Evolutionary conservation across 805 yeast species (phyloP).

Genomic region (Wickerhamomyces kurtzmanii): DNA sequence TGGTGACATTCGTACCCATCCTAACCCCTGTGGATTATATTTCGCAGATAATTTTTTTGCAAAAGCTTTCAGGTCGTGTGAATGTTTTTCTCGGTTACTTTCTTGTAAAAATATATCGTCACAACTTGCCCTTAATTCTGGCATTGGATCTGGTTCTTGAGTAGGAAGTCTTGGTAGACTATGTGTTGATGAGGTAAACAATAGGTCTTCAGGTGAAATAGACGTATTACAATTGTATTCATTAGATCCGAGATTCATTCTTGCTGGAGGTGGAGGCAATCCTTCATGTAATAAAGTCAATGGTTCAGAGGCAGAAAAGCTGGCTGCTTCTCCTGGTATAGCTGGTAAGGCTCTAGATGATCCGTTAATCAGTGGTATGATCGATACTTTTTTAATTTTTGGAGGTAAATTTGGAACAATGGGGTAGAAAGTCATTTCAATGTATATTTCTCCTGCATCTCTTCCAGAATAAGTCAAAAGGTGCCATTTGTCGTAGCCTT

Average conservation of each 20-base stretch:
- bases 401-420: background rate
- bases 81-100: conserved; percentile 1
- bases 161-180: too few relatives aligned
- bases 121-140: too few relatives aligned
- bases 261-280: too few relatives aligned
- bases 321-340: conserved; percentile 17
- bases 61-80: conserved; percentile 4
- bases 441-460: conserved; percentile 79
- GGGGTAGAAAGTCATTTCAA: conserved; percentile 91
- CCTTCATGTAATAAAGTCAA: background rate
- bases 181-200: too few relatives aligned
- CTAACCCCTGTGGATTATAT: conserved; percentile 6
- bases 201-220: too few relatives aligned
- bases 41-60: conserved; percentile 10
- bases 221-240: too few relatives aligned
- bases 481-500: conserved; percentile 85
- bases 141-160: too few relatives aligned
- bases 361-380: background rate
- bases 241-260: too few relatives aligned
- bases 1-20: too few relatives aligned
- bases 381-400: background rate
- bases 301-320: too few relatives aligned
- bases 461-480: conserved; percentile 54
- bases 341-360: conserved; percentile 20
- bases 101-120: too few relatives aligned